Conservation (phyloP, 208 protist genomes). For the Histomonas meleagridis region DNA sequence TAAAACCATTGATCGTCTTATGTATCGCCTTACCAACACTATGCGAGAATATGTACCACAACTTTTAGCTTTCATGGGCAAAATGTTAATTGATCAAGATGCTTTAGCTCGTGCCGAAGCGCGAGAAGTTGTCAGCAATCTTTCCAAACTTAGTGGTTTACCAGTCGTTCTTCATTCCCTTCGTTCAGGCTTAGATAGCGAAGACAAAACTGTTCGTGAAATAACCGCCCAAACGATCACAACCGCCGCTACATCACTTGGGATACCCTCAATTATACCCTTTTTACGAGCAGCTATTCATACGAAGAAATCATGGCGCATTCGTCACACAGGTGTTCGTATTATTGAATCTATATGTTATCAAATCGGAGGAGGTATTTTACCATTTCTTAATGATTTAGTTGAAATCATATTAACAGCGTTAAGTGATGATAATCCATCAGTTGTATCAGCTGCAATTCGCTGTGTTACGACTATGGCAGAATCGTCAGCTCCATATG, state of each 20-base stretch:
- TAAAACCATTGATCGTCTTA: slow-evolving; percentile 85
- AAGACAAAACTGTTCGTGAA: slow-evolving; percentile 87
- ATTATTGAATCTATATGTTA: slow-evolving; percentile 89
- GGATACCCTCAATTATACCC: slow-evolving; percentile 76
- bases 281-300: slow-evolving; percentile 88
- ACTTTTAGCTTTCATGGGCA: slow-evolving; percentile 93
- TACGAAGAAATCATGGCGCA: slow-evolving; percentile 80
- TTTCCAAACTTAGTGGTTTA: slow-evolving; percentile 91
- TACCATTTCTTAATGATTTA: slow-evolving; percentile 77
- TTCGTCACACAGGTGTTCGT: slow-evolving; percentile 74
- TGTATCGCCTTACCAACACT: slow-evolving; percentile 86
- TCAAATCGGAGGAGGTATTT: slow-evolving; percentile 82
- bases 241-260: slow-evolving; percentile 82
- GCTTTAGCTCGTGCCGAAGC: slow-evolving; percentile 90
- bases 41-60: slow-evolving; percentile 86
- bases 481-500: slow-evolving; percentile 85
- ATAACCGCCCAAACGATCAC: slow-evolving; percentile 90
- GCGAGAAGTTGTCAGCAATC: slow-evolving; percentile 89
- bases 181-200: slow-evolving; percentile 87
- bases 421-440: slow-evolving; percentile 75
- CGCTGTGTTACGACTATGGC: slow-evolving; percentile 81
- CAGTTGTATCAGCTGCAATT: slow-evolving; percentile 82
- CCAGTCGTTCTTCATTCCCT: slow-evolving; percentile 88
- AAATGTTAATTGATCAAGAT: slow-evolving; percentile 90
- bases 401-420: slow-evolving; percentile 80